Evolutionary conservation across 306 rosid genomes (phyloP), one percentile per base, ranked within the genome.

Genomic region (Malus sieversii): DNA sequence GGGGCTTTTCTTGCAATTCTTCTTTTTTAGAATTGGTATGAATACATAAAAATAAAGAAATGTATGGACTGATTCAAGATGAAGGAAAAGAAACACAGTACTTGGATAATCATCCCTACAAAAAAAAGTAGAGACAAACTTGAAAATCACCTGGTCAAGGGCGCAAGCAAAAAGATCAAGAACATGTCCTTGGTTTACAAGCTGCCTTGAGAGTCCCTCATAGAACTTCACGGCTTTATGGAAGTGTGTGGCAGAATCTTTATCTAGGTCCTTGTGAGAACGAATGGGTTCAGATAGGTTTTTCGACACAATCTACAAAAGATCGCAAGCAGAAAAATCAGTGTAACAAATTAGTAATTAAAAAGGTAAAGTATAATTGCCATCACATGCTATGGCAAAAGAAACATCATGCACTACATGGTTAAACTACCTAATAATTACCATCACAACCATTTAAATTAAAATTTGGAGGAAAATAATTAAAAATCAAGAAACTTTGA

Each of bases 201-300:
- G 99, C 93, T 95, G 97, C 96, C 88, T 95, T 2, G 99, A 82
- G 70, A 95, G 89, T 68, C 88, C 97, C 79, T 92, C 99, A 4
- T 88, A 95, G 82, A 92, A 95, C 86, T 92, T 95, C 72, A 92
- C 93, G 19, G 97, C 87, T 73, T 92, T 95, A 77, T 95, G 99
- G 78, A 84, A 95, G 82, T 90, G 87, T 10, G 84, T 74, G 44
- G 92, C 97, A 81, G 99, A 89, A 89, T 95, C 99, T 84, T 95
- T 95, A 82, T 95, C 99, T 85, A 95, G 87, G 81, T 95, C 99
- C 88, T 95, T 95, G 86, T 95, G 99, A 73, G 99, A 95, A 76
- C 99, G 97, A 80, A 95, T 92, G 33, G 99, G 97, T 73, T 95
- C 99, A 70, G 97, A 85, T 52, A 95, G 86, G 85, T 73, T 85